phyloP scores from a whole-genome alignment of 192 early-diverging fungal species.

The Backusella parvicylindrica region DNA sequence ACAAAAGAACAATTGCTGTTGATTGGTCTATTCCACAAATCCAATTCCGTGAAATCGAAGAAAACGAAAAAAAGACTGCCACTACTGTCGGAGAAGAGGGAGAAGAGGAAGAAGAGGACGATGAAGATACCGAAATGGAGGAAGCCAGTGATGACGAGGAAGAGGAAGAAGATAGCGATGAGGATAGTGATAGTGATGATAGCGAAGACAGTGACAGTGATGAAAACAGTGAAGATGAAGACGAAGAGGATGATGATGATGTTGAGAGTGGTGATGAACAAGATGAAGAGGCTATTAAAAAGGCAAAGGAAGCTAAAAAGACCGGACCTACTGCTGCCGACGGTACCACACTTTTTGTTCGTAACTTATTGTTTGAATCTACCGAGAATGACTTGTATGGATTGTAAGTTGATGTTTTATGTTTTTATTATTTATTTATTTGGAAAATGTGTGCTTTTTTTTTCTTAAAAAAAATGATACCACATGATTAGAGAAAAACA shows the following conservation, averaged over 20 bases:
- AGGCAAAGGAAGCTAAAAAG: slow-evolving; percentile 27
- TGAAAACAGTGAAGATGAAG: slow-evolving; percentile 38
- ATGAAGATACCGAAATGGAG: slow-evolving; percentile 31
- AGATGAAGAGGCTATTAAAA: slow-evolving; percentile 38
- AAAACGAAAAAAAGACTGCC: slow-evolving; percentile 39
- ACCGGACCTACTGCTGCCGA: slow-evolving; percentile 42
- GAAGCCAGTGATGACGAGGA: slow-evolving; percentile 37
- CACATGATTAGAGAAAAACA: neutral
- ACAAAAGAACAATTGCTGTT: slow-evolving; percentile 75
- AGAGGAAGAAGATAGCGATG: slow-evolving; percentile 31
- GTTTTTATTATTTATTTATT: neutral
- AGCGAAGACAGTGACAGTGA: slow-evolving; percentile 50
- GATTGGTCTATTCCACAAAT: slow-evolving; percentile 83
- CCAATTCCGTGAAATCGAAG: slow-evolving; percentile 56
- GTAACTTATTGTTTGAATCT: slow-evolving; percentile 91
- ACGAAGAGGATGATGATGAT: slow-evolving; percentile 37
- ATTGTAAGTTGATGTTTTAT: slow-evolving; percentile 27
- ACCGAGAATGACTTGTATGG: slow-evolving; percentile 72
- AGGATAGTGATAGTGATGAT: slow-evolving; percentile 32
- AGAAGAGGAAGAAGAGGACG: slow-evolving; percentile 35
- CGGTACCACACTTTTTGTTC: slow-evolving; percentile 86
- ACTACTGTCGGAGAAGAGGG: slow-evolving; percentile 33
- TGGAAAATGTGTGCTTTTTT: no score
- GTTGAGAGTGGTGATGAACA: slow-evolving; percentile 27
- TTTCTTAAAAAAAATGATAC: neutral